Percentiles rank a stretch among this genome's conserved stretches.
Evolutionary conservation across 805 yeast species (phyloP).

Genomic region (Candida hungchunana): DNA sequence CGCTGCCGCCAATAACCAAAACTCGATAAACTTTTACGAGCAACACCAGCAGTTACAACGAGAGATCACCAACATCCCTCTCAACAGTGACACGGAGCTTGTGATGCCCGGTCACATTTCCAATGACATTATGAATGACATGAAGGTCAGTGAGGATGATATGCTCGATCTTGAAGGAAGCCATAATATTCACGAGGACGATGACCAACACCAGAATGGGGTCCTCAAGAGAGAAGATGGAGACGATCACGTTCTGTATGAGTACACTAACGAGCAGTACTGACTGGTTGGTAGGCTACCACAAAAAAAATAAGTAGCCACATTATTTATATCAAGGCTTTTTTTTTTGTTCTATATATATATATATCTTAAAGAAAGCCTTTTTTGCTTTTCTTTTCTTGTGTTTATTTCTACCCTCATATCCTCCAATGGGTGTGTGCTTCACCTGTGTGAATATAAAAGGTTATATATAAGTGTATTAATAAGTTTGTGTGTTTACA

Average conservation of each 20-base stretch:
- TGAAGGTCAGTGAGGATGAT: conserved; percentile 15
- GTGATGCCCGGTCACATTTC: conserved; percentile 18
- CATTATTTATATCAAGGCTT: background rate
- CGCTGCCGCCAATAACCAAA: background rate
- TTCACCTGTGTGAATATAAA: too few species aligned
- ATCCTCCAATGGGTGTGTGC: too few species aligned
- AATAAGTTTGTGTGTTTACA: too few species aligned
- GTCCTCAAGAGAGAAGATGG: background rate
- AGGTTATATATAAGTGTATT: too few species aligned
- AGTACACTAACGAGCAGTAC: conserved; percentile 13
- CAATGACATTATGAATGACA: conserved; percentile 19
- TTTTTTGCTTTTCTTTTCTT: background rate
- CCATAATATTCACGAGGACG: conserved; percentile 1
- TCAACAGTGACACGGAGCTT: conserved; percentile 20
- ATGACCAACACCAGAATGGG: too few species aligned
- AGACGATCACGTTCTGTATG: conserved; percentile 11
- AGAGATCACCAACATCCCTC: conserved; percentile 25
- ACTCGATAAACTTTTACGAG: conserved; percentile 12
- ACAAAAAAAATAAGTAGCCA: background rate
- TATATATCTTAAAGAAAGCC: background rate
- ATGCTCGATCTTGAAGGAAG: conserved; percentile 16
- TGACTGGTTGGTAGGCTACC: too few species aligned
- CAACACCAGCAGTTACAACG: conserved; percentile 22
- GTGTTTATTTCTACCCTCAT: background rate
- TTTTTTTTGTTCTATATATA: background rate